phyloP scores from a whole-genome alignment of 2,329 filamentous ascomycete species.

The Stagonosporopsis vannaccii region DNA sequence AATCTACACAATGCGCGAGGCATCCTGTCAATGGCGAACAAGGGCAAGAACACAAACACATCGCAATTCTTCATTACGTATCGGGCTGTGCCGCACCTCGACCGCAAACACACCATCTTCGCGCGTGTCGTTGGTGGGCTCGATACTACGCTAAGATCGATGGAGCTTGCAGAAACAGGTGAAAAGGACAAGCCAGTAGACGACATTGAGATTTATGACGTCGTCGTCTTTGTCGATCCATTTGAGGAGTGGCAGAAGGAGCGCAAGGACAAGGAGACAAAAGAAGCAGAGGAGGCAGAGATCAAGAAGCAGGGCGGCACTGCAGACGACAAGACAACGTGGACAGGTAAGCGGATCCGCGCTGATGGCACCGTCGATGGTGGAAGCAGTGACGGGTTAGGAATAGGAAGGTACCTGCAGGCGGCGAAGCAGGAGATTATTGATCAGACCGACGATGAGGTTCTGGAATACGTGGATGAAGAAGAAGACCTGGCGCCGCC shows the following conservation, averaged over 20 bases:
- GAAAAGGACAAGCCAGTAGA: constrained; percentile 76
- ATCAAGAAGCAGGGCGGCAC: constrained; percentile 71
- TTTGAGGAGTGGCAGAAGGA: constrained; percentile 92
- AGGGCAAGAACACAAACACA: constrained; percentile 97
- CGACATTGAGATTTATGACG: constrained; percentile 80
- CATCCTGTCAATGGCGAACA: constrained; percentile 93
- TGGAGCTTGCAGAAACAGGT: constrained; percentile 81
- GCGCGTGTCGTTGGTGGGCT: constrained; percentile 81
- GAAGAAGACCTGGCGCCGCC: constrained; percentile 69
- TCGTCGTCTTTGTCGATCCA: constrained; percentile 89
- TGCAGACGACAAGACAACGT: constrained; percentile 89
- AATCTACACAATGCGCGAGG: constrained; percentile 83
- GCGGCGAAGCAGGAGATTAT: constrained; percentile 54
- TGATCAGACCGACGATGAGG: constrained; percentile 60
- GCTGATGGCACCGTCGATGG: constrained; percentile 67
- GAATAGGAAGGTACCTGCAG: constrained; percentile 84
- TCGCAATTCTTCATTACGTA: constrained; percentile 96
- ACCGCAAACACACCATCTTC: constrained; percentile 97
- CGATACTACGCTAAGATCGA: constrained; percentile 72
- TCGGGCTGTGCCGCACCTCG: constrained; percentile 81
- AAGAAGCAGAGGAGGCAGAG: constrained; percentile 69
- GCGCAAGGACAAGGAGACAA: constrained; percentile 60
- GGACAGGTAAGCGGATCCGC: constrained; percentile 92
- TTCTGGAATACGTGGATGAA: constrained; percentile 68
- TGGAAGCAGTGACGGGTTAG: constrained; percentile 60